These are phyloP conservation scores for Candida ascalaphidarum DNA, from an alignment of 805 yeast species.

Conservation along the genomic window DNA sequence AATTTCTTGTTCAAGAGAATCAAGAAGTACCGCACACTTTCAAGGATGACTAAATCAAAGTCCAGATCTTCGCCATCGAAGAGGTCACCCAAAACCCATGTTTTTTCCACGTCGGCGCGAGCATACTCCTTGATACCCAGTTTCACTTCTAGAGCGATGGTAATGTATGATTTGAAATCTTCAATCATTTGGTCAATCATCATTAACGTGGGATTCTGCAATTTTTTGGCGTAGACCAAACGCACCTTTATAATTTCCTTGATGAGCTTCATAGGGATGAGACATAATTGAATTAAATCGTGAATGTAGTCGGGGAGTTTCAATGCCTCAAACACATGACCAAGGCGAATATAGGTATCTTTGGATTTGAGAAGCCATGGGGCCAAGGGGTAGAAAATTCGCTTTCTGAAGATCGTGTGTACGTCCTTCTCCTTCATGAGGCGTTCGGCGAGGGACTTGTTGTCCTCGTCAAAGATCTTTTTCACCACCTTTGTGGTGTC, in stretches of 20 bases:
- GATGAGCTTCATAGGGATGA: constrained; percentile 72
- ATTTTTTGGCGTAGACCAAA: constrained; percentile 65
- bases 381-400: constrained; percentile 59
- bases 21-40: constrained; percentile 66
- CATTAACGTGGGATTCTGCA: constrained; percentile 85
- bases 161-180: constrained; percentile 71
- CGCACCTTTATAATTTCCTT: constrained; percentile 72
- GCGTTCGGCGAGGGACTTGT: constrained; percentile 69
- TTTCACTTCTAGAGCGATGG: constrained; percentile 67
- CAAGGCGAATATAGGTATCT: constrained; percentile 55
- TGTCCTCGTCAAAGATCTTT: constrained; percentile 47
- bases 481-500: constrained; percentile 8
- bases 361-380: constrained; percentile 83
- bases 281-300: constrained; percentile 53
- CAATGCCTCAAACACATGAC: constrained; percentile 52
- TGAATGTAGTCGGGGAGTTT: constrained; percentile 70
- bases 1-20: constrained; percentile 67
- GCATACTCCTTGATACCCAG: constrained; percentile 55
- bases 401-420: constrained; percentile 58
- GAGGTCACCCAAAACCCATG: constrained; percentile 64
- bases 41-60: constrained; percentile 59
- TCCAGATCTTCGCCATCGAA: constrained; percentile 45
- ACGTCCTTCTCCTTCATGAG: constrained; percentile 75
- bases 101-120: constrained; percentile 42
- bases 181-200: constrained; percentile 91